Conservation (phyloP, 2,329 filamentous ascomycete genomes). For the Cytospora schulzeri region DNA sequence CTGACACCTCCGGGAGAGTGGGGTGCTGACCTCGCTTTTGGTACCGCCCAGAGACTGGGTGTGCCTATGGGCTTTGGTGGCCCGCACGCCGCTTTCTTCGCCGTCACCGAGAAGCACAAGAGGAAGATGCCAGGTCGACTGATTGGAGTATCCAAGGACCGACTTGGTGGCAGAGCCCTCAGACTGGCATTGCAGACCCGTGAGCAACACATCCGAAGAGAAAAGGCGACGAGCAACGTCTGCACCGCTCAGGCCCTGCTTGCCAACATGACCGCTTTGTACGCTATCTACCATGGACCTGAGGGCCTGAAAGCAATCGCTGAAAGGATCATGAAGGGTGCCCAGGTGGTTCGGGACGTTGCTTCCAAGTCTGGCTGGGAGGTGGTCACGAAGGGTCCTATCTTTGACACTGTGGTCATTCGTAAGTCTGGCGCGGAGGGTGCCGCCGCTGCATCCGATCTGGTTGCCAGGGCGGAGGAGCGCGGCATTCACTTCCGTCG, state of each 20-base stretch:
- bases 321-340: slow-evolving; percentile 71
- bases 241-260: slow-evolving; percentile 93
- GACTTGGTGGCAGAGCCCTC: slow-evolving; percentile 78
- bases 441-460: slow-evolving; percentile 39
- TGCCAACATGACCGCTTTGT: slow-evolving; percentile 95
- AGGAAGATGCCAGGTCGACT: slow-evolving; percentile 90
- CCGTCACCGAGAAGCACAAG: slow-evolving; percentile 88
- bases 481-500: slow-evolving; percentile 64
- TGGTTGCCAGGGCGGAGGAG: slow-evolving; percentile 51
- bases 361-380: slow-evolving; percentile 24
- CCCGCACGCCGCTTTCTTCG: slow-evolving; percentile 96
- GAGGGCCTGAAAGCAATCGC: slow-evolving; percentile 81
- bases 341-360: slow-evolving; percentile 56
- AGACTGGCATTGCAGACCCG: slow-evolving; percentile 86
- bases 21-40: slow-evolving; percentile 93
- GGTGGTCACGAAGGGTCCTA: slow-evolving; percentile 27
- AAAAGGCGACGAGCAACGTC: slow-evolving; percentile 97
- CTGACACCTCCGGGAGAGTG: slow-evolving; percentile 91
- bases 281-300: slow-evolving; percentile 91
- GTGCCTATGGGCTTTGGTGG: slow-evolving; percentile 91
- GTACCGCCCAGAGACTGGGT: slow-evolving; percentile 87
- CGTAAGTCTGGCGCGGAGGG: slow-evolving; percentile 55
- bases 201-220: slow-evolving; percentile 93
- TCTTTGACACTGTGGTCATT: slow-evolving; percentile 83
- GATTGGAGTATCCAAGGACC: slow-evolving; percentile 89